Evolutionary conservation across 2,329 filamentous ascomycete species (phyloP).

Genomic region (Verruconis gallopava): DNA sequence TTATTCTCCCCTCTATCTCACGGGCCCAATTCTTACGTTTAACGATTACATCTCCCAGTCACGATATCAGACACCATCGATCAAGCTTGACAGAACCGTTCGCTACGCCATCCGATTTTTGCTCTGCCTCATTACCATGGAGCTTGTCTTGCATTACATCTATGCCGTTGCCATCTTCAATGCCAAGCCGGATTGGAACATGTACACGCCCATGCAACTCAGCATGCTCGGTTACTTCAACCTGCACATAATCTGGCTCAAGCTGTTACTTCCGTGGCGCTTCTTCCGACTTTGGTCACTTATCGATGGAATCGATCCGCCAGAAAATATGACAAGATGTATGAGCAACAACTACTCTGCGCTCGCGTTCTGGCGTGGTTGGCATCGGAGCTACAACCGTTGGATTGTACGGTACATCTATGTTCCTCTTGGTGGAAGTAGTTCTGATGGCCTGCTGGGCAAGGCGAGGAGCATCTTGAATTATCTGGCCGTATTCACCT

Average conservation of each 20-base stretch:
- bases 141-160: conserved; percentile 79
- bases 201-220: conserved; percentile 78
- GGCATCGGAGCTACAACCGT: conserved; percentile 91
- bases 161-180: conserved; percentile 91
- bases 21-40: conserved; percentile 90
- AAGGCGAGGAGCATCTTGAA: conserved; percentile 54
- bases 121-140: conserved; percentile 73
- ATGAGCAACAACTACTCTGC: conserved; percentile 91
- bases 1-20: conserved; percentile 85
- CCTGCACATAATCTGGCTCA: conserved; percentile 94
- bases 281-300: conserved; percentile 96
- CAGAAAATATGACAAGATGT: conserved; percentile 97
- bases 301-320: conserved; percentile 80
- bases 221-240: conserved; percentile 91
- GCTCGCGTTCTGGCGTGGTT: conserved; percentile 84
- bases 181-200: conserved; percentile 61
- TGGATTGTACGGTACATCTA: conserved; percentile 94
- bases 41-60: conserved; percentile 92
- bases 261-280: conserved; percentile 93
- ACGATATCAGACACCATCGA: conserved; percentile 58
- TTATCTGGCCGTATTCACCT: conserved; percentile 80
- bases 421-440: conserved; percentile 69
- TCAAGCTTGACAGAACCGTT: conserved; percentile 56
- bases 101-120: conserved; percentile 76
- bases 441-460: conserved; percentile 20